Conservation (phyloP, 352 stramenopile species). For the Pythium rishiriense region DNA sequence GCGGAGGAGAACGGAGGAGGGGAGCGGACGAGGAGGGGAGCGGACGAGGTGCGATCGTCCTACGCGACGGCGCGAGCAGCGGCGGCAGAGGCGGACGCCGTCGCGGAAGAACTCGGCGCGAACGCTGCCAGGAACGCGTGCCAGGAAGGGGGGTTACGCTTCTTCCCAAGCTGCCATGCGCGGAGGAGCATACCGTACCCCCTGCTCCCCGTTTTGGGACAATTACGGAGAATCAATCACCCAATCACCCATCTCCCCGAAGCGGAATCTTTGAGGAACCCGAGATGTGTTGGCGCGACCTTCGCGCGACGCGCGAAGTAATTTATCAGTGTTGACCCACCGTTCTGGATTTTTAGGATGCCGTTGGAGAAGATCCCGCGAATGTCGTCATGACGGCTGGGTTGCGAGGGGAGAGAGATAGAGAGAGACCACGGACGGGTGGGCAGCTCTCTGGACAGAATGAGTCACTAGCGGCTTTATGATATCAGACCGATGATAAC, state of each 20-base stretch:
- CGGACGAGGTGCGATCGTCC: not conserved
- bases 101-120: slow-evolving; percentile 14
- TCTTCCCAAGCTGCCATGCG: no score
- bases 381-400: slow-evolving; percentile 9
- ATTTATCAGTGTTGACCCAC: not conserved
- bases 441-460: slow-evolving; percentile 9
- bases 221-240: not conserved
- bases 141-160: slow-evolving; percentile 9
- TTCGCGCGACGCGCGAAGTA: slow-evolving; percentile 10
- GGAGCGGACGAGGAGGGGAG: no score
- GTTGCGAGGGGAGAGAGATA: not conserved
- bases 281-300: slow-evolving; percentile 8
- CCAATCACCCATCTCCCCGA: slow-evolving; percentile 8
- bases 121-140: slow-evolving; percentile 6
- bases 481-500: not conserved
- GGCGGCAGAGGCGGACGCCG: not conserved
- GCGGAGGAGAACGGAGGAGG: no score
- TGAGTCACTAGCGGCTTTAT: slow-evolving; percentile 4
- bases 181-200: no score
- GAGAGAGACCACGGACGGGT: not conserved
- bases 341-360: not conserved
- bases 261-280: no score
- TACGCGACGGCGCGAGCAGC: not conserved
- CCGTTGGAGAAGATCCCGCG: not conserved
- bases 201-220: not conserved